Conservation (phyloP, 2,329 filamentous ascomycete genomes). For the Trichophyton rubrum region DNA sequence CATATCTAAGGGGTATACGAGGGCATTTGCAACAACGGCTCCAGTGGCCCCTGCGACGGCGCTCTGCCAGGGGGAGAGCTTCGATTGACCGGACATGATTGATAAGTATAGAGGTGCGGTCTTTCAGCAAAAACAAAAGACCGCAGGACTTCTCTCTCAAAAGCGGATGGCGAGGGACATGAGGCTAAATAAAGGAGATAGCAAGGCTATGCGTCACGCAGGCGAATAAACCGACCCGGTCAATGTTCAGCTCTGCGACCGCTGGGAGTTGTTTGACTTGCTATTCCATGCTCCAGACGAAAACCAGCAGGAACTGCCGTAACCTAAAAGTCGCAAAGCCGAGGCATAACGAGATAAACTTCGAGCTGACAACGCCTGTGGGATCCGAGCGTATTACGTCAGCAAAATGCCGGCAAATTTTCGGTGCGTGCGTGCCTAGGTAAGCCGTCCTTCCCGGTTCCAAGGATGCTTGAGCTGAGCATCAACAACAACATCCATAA, state of each 20-base stretch:
- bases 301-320: neutral
- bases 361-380: neutral
- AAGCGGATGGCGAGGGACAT: neutral
- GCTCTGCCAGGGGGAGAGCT: slow-evolving; percentile 84
- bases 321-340: neutral
- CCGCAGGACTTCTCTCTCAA: neutral
- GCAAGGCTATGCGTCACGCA: neutral
- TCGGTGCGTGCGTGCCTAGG: neutral
- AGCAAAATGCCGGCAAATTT: neutral
- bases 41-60: slow-evolving; percentile 87
- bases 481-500: neutral
- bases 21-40: slow-evolving; percentile 83
- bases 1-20: slow-evolving; percentile 96
- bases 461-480: neutral
- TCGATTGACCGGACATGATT: slow-evolving; percentile 46
- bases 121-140: neutral
- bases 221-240: neutral
- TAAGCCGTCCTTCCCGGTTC: neutral
- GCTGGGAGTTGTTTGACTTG: neutral
- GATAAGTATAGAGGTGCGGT: neutral
- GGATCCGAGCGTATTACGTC: neutral
- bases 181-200: neutral
- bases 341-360: neutral
- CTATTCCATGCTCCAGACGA: neutral
- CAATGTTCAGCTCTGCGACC: neutral